phyloP scores from a whole-genome alignment of 257 asterid species.

The Nicotiana tomentosiformis region DNA sequence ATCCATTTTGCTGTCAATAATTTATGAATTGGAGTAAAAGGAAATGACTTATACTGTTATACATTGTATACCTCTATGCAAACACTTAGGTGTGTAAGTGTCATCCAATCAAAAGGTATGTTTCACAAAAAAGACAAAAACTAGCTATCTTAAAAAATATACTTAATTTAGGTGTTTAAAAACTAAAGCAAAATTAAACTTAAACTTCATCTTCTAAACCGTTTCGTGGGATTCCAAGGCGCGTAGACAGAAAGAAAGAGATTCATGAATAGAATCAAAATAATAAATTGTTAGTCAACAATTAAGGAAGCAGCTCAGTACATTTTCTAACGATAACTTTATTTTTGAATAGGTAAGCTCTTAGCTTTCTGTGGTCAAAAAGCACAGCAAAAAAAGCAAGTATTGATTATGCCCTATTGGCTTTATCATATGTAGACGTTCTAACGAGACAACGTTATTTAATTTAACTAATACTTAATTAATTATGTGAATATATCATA shows the following conservation, averaged over 20 bases:
- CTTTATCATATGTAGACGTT: not conserved
- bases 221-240: not conserved
- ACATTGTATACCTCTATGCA: too few relatives aligned
- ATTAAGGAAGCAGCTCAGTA: not conserved
- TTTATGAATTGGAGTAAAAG: too few relatives aligned
- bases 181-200: not conserved
- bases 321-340: not conserved
- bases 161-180: not conserved
- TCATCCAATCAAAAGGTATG: too few relatives aligned
- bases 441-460: not conserved
- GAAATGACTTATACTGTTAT: too few relatives aligned
- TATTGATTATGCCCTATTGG: not conserved
- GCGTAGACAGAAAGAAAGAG: not conserved
- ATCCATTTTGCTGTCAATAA: too few relatives aligned
- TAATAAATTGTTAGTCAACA: not conserved
- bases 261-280: not conserved
- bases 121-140: too few relatives aligned
- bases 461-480: not conserved
- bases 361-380: conserved; percentile 11
- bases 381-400: conserved; percentile 10
- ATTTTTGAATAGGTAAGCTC: not conserved
- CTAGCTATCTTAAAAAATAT: not conserved
- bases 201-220: not conserved
- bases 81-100: too few relatives aligned
- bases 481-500: not conserved